Evolutionary conservation across 106 monocot species (phyloP).

Genomic region (Dendrobium huoshanense): DNA sequence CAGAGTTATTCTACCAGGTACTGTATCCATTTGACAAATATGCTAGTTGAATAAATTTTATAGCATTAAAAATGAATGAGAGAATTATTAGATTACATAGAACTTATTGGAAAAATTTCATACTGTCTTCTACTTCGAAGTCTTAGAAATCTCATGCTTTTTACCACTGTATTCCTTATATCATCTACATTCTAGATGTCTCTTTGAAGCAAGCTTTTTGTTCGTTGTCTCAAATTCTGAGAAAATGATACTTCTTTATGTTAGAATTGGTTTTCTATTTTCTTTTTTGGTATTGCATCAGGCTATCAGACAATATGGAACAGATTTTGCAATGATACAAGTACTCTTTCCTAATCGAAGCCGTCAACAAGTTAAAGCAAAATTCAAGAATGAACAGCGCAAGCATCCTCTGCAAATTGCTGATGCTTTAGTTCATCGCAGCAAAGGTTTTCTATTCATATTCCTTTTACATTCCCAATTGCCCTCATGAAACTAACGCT

Average conservation of each 20-base stretch:
- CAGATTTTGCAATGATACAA: slow-evolving; percentile 86
- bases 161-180: not conserved
- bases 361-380: slow-evolving; percentile 69
- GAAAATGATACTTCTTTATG: not conserved
- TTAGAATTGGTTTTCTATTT: not conserved
- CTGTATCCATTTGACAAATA: not conserved
- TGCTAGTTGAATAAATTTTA: not conserved
- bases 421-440: slow-evolving; percentile 59
- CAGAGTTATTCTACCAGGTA: slow-evolving; percentile 74
- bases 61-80: not conserved
- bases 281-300: slow-evolving; percentile 6
- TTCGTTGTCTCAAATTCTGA: not conserved
- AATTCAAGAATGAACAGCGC: slow-evolving; percentile 78
- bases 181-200: not conserved
- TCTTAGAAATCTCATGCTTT: no score
- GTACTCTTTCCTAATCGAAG: slow-evolving; percentile 60
- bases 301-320: slow-evolving; percentile 85
- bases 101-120: not conserved
- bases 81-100: no score
- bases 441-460: slow-evolving; percentile 33
- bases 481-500: not conserved
- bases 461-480: not conserved
- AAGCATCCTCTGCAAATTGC: slow-evolving; percentile 52
- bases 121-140: not conserved
- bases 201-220: not conserved